Conservation (phyloP, 352 stramenopile species). For the Aphanomyces euteiches region DNA sequence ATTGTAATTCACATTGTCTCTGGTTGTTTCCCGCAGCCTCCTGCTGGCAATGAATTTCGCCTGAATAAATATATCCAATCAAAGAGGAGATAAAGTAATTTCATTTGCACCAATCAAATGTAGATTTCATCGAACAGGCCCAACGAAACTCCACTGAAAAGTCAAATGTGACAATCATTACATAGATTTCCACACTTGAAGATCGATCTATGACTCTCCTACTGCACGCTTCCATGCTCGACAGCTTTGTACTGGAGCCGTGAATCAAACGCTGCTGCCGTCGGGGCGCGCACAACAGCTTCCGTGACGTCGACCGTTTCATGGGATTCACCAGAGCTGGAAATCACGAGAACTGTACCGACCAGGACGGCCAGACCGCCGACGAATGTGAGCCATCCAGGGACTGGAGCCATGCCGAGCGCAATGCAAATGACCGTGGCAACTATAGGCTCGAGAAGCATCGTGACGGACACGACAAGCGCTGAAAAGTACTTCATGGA, state of each 20-base stretch:
- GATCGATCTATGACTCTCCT: neutral
- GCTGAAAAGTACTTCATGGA: conserved; percentile 91
- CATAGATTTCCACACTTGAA: too few relatives aligned
- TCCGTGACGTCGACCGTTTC: conserved; percentile 13
- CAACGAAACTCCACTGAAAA: too few relatives aligned
- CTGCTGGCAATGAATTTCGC: too few relatives aligned
- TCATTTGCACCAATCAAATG: too few relatives aligned
- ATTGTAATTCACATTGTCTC: too few relatives aligned
- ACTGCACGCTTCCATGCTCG: conserved; percentile 11
- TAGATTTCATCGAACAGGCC: too few relatives aligned
- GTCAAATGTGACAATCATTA: too few relatives aligned
- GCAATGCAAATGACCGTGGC: conserved; percentile 69
- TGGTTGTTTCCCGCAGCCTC: too few relatives aligned
- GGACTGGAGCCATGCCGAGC: conserved; percentile 69
- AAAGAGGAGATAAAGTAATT: too few relatives aligned
- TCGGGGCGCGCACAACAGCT: neutral
- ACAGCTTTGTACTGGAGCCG: neutral
- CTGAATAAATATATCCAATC: too few relatives aligned
- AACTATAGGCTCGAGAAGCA: conserved; percentile 83
- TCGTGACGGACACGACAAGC: conserved; percentile 86
- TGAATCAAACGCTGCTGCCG: too few relatives aligned
- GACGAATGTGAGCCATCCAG: conserved; percentile 53
- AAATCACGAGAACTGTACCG: conserved; percentile 76
- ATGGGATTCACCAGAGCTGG: neutral
- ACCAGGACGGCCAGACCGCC: conserved; percentile 70